Evolutionary conservation across 2,329 filamentous ascomycete species (phyloP).

Genomic region (Coniochaeta hoffmannii): DNA sequence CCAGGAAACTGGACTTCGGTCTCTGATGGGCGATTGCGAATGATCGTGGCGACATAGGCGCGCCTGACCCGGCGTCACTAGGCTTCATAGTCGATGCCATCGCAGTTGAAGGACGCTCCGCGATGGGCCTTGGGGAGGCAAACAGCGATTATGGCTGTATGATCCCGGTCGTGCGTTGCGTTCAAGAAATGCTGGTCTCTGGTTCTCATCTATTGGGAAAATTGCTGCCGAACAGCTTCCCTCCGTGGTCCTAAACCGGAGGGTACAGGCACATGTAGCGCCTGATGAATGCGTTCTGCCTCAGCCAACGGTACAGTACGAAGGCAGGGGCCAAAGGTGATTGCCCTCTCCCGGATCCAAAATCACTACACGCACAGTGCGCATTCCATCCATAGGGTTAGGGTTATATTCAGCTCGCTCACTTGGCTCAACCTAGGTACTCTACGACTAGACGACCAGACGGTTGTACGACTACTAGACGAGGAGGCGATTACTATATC

Average conservation of each 20-base stretch:
- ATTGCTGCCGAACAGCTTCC: neutral
- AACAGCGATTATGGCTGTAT: too few species aligned
- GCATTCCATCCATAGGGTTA: too few species aligned
- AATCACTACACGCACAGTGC: too few species aligned
- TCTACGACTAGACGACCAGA: too few species aligned
- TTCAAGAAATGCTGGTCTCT: constrained; percentile 2
- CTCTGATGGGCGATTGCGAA: constrained; percentile 51
- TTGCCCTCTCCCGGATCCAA: too few species aligned
- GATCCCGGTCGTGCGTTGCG: too few species aligned
- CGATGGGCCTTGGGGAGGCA: neutral
- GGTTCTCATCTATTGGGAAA: neutral
- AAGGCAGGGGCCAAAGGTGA: too few species aligned
- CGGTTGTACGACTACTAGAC: too few species aligned
- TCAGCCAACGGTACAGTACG: too few species aligned
- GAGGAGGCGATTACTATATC: too few species aligned
- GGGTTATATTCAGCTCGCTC: too few species aligned
- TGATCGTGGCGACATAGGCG: constrained; percentile 37
- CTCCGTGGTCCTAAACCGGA: neutral
- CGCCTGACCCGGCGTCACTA: neutral
- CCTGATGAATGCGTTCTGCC: neutral
- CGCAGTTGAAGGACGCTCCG: neutral
- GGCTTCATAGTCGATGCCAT: neutral
- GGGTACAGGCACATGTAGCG: neutral
- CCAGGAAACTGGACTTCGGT: constrained; percentile 58
- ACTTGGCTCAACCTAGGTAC: too few species aligned